A percentile compares a stretch with the other conserved stretches of the same genome.
phyloP scores from a whole-genome alignment of 2,329 filamentous ascomycete species.

The Epichloe coenophiala region DNA sequence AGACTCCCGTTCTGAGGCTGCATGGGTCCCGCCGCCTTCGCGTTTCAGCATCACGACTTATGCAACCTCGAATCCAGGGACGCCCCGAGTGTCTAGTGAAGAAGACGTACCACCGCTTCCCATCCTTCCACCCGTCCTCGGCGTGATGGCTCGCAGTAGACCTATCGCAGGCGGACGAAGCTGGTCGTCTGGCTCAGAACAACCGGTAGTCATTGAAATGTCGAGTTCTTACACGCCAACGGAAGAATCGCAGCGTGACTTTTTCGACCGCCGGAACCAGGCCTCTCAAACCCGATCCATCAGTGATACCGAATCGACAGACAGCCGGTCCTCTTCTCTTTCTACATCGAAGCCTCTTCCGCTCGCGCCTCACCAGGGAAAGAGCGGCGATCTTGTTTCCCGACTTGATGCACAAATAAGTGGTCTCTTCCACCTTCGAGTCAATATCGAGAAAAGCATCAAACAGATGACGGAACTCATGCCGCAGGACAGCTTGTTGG shows the following conservation, averaged over 20 bases:
- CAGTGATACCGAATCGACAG: slow-evolving; percentile 3
- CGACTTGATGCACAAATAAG: slow-evolving; percentile 53
- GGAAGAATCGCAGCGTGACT: neutral
- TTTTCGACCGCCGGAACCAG: neutral
- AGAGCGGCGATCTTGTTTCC: slow-evolving; percentile 50
- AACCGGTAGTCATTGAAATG: slow-evolving; percentile 18
- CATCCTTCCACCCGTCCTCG: slow-evolving; percentile 10
- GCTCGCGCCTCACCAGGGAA: slow-evolving; percentile 44
- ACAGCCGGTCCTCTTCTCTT: slow-evolving; percentile 17
- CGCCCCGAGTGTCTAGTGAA: slow-evolving; percentile 13
- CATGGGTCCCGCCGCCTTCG: slow-evolving; percentile 40
- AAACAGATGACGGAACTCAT: slow-evolving; percentile 67
- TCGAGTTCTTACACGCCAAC: slow-evolving; percentile 6
- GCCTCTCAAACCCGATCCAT: neutral
- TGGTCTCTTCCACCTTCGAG: slow-evolving; percentile 50
- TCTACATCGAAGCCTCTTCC: slow-evolving; percentile 46
- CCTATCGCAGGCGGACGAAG: slow-evolving; percentile 15
- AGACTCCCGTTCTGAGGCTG: slow-evolving; percentile 12
- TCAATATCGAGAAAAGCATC: slow-evolving; percentile 61
- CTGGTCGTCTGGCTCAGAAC: slow-evolving; percentile 9
- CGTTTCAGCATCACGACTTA: slow-evolving; percentile 53
- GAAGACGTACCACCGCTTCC: slow-evolving; percentile 15
- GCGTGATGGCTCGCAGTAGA: slow-evolving; percentile 20
- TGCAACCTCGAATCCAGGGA: slow-evolving; percentile 30
- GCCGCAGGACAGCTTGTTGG: slow-evolving; percentile 54